phyloP scores from a whole-genome alignment of 2,329 filamentous ascomycete genomes.

The Fusarium sp. region DNA sequence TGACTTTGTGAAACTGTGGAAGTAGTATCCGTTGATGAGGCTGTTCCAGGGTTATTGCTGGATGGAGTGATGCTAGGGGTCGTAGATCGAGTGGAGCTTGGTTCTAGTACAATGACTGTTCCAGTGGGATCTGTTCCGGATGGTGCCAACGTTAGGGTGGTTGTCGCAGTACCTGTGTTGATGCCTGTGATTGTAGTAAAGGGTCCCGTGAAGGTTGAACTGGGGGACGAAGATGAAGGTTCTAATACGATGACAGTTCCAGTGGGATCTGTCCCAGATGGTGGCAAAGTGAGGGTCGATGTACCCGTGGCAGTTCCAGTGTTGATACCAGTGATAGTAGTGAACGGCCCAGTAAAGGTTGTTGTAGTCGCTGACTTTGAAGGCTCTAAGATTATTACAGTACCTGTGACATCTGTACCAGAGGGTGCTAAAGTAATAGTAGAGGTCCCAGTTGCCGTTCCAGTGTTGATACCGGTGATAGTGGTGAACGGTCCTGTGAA shows the following conservation, averaged over 20 bases:
- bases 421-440: no score
- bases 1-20: not conserved
- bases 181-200: conserved; percentile 2
- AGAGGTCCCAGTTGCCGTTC: not conserved
- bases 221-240: not conserved
- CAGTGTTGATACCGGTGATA: conserved; percentile 1
- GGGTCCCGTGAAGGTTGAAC: not conserved
- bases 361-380: no score
- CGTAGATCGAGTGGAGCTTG: not conserved
- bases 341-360: not conserved
- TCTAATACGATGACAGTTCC: conserved; percentile 5
- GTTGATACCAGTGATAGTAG: conserved; percentile 6
- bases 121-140: conserved; percentile 1
- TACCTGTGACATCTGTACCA: no score
- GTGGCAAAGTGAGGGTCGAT: not conserved
- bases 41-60: not conserved
- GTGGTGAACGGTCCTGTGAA: not conserved
- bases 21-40: not conserved
- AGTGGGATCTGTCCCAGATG: not conserved
- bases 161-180: conserved; percentile 2
- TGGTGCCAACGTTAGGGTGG: not conserved
- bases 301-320: not conserved
- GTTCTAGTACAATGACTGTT: conserved; percentile 4
- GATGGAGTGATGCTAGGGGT: not conserved
- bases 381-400: not conserved